Evolutionary conservation across 108 stramenopile genomes (phyloP).

Genomic region (Nitzschia sp.): DNA sequence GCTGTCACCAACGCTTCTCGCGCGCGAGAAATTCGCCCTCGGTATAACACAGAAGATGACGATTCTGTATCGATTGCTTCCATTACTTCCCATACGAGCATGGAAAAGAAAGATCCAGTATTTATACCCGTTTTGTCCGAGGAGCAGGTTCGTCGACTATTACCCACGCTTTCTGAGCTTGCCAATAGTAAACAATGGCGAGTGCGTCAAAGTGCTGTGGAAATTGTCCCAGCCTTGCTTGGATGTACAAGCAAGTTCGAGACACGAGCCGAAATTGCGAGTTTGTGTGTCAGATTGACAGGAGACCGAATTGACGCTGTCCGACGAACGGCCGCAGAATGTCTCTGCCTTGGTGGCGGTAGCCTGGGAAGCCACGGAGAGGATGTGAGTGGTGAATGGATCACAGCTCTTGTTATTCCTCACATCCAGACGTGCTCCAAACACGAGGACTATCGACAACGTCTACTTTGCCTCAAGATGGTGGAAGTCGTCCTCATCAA

Average conservation of each 20-base stretch:
- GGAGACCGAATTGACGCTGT: slow-evolving; percentile 84
- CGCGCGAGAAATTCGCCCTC: slow-evolving; percentile 40
- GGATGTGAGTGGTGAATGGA: slow-evolving; percentile 80
- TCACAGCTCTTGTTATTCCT: slow-evolving; percentile 77
- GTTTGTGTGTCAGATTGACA: slow-evolving; percentile 74
- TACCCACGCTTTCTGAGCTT: slow-evolving; percentile 85
- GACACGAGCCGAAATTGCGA: slow-evolving; percentile 81
- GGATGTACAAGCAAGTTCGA: slow-evolving; percentile 80
- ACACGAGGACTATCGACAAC: slow-evolving; percentile 68
- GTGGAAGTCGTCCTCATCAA: slow-evolving; percentile 74
- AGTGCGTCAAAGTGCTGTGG: slow-evolving; percentile 87
- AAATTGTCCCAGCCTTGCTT: slow-evolving; percentile 89
- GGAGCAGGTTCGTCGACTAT: slow-evolving; percentile 75
- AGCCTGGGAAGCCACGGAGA: slow-evolving; percentile 81
- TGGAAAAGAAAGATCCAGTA: slow-evolving; percentile 72
- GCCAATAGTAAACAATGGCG: slow-evolving; percentile 86
- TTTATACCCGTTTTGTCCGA: slow-evolving; percentile 84
- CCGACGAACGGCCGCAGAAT: slow-evolving; percentile 81
- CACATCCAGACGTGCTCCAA: slow-evolving; percentile 64
- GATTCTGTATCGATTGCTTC: slow-evolving; percentile 74
- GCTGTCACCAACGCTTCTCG: slow-evolving; percentile 91
- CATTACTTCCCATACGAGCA: slow-evolving; percentile 54
- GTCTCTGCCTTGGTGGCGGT: slow-evolving; percentile 82
- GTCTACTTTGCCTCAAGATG: slow-evolving; percentile 83
- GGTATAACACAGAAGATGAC: slow-evolving; percentile 53